Evolutionary conservation across 2,329 filamentous ascomycete genomes (phyloP).

Genomic region (Colletotrichum shisoi): DNA sequence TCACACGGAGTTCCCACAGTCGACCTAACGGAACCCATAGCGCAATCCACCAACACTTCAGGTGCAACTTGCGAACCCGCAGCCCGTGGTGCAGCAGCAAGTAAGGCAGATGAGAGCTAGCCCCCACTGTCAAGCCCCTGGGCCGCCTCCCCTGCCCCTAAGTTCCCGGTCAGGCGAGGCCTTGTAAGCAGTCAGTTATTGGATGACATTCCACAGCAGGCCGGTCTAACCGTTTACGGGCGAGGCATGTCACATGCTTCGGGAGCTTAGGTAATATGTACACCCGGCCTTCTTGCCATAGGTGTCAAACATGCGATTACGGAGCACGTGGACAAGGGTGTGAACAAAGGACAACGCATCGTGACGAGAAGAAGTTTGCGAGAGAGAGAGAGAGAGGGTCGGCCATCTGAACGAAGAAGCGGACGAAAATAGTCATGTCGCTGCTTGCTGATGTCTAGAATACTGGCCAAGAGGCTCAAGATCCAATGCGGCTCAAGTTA

Average conservation of each 20-base stretch:
- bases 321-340: constrained; percentile 19
- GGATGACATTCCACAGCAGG: constrained; percentile 26
- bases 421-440: constrained; percentile 10
- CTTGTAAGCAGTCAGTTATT: constrained; percentile 10
- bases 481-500: constrained; percentile 19
- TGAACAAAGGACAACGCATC: constrained; percentile 5
- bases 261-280: constrained; percentile 22
- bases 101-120: background rate
- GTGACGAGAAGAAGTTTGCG: constrained; percentile 12
- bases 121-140: background rate
- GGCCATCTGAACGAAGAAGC: background rate
- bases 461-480: constrained; percentile 18
- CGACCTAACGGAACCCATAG: constrained; percentile 17
- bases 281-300: background rate
- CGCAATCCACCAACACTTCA: constrained; percentile 1
- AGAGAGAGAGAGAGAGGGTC: background rate
- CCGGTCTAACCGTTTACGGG: background rate
- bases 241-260: constrained; percentile 33
- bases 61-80: constrained; percentile 12
- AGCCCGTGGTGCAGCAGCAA: constrained; percentile 10
- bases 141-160: background rate
- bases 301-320: constrained; percentile 17
- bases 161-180: constrained; percentile 16
- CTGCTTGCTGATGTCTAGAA: background rate
- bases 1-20: constrained; percentile 20